These are phyloP conservation scores for Triticum urartu DNA, from an alignment of 176 grass and related monocot genomes.

Conservation along the genomic window DNA sequence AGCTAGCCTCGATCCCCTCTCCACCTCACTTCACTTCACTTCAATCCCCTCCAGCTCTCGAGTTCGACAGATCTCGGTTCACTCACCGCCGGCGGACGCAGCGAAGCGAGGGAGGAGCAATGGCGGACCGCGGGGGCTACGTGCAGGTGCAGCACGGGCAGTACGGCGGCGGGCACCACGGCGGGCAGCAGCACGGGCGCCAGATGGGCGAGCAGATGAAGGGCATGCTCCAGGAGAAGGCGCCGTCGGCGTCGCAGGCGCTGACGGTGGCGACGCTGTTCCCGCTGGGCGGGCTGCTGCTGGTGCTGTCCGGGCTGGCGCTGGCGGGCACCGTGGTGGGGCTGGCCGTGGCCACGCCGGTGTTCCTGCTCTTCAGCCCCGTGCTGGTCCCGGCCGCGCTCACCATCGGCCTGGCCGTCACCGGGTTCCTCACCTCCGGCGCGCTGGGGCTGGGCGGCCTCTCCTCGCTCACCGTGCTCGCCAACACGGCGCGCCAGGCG, in stretches of 20 bases:
- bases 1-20: background rate
- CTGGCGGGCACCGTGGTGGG: constrained; percentile 65
- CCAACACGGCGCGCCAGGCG: constrained; percentile 46
- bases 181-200: constrained; percentile 20
- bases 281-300: constrained; percentile 70
- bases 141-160: constrained; percentile 6
- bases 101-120: background rate
- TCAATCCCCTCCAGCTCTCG: background rate
- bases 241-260: constrained; percentile 69
- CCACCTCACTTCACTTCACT: background rate
- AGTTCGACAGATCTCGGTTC: background rate
- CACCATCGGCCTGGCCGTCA: constrained; percentile 62
- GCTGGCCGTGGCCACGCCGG: constrained; percentile 55
- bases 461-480: constrained; percentile 55
- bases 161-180: constrained; percentile 31
- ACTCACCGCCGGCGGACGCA: background rate
- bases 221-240: constrained; percentile 58
- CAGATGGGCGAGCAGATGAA: constrained; percentile 43
- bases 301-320: constrained; percentile 62
- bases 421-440: constrained; percentile 77
- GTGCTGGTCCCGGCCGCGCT: constrained; percentile 77
- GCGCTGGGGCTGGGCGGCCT: constrained; percentile 71
- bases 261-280: constrained; percentile 84
- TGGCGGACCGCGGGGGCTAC: constrained; percentile 43
- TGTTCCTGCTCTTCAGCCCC: constrained; percentile 91